phyloP scores from a whole-genome alignment of 768 basidiomycete genomes.

The Lactifluus pinguis region DNA sequence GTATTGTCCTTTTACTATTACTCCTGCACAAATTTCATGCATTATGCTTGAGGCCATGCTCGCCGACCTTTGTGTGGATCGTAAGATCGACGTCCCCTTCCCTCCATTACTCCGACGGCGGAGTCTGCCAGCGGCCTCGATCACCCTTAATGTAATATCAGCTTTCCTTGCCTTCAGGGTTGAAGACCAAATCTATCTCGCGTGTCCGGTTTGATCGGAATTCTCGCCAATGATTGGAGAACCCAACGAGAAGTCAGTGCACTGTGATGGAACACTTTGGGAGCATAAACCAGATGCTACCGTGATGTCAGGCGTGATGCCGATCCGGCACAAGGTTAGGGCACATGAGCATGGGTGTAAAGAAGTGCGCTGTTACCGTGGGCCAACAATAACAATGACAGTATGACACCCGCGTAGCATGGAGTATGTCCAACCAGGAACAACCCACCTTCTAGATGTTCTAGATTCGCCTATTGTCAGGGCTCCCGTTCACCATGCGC shows the following conservation, averaged over 20 bases:
- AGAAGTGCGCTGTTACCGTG: no score
- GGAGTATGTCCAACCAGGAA: no score
- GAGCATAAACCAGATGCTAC: not conserved
- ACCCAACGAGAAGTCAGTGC: not conserved
- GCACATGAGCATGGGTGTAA: not conserved
- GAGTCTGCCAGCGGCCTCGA: not conserved
- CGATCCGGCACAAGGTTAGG: not conserved
- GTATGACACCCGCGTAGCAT: no score
- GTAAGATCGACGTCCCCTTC: not conserved
- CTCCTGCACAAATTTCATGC: slow-evolving; percentile 29
- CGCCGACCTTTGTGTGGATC: not conserved
- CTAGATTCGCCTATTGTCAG: not conserved
- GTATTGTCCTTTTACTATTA: slow-evolving; percentile 24
- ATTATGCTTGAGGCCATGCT: slow-evolving; percentile 24
- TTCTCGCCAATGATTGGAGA: not conserved
- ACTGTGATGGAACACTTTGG: not conserved
- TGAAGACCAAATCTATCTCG: no score
- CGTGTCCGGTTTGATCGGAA: not conserved
- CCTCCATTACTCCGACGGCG: not conserved
- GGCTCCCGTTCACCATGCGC: slow-evolving; percentile 1
- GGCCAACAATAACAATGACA: no score
- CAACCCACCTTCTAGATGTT: no score
- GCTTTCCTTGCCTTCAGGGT: not conserved
- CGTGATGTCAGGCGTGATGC: not conserved
- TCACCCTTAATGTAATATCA: not conserved